Evolutionary conservation across 2,329 filamentous ascomycete species (phyloP).

Genomic region (Ophiostoma novo-ulmi): DNA sequence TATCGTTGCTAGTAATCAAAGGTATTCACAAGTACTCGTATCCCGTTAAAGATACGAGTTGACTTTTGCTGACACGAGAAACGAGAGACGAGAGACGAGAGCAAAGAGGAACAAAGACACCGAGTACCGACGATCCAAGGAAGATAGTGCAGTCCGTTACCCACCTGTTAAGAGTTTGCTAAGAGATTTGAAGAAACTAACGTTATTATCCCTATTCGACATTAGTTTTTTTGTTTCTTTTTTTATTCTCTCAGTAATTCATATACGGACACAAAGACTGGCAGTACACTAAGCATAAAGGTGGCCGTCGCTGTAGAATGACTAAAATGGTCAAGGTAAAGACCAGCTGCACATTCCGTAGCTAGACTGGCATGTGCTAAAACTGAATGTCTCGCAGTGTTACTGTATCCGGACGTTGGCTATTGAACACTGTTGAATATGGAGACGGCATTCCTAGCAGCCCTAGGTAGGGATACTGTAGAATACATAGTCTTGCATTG

Average conservation of each 20-base stretch:
- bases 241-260: too few species aligned
- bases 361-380: background rate
- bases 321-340: background rate
- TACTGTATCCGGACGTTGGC: background rate
- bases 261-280: too few species aligned
- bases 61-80: background rate
- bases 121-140: background rate
- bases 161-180: background rate
- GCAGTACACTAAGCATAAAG: too few species aligned
- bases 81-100: background rate
- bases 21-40: background rate
- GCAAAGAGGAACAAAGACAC: background rate
- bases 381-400: background rate
- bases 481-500: background rate
- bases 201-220: background rate
- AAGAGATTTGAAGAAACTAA: background rate
- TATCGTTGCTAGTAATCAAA: too few species aligned
- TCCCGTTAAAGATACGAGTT: background rate
- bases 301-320: background rate
- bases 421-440: background rate
- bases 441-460: background rate
- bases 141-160: background rate
- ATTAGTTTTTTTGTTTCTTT: too few species aligned
- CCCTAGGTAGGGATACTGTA: background rate
- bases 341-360: background rate